A percentile compares a stretch with the other conserved stretches of the same genome.
Conservation (phyloP, 345 rosid genomes). For the Schrenkiella parvula region DNA sequence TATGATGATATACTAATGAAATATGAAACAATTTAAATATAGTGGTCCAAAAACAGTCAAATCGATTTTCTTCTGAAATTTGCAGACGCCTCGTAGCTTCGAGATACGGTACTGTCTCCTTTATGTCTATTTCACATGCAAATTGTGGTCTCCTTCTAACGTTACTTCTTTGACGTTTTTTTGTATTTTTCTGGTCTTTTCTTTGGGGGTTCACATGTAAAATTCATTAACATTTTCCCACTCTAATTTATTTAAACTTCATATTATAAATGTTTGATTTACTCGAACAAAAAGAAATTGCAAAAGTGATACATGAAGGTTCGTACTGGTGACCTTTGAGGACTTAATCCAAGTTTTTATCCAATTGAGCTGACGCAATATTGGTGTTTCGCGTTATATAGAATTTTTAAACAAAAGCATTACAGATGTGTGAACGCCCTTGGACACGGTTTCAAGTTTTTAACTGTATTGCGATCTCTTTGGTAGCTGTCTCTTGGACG, state of each 20-base stretch:
- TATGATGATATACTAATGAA: background rate
- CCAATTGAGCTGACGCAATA: background rate
- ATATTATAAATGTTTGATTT: background rate
- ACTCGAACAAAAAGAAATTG: background rate
- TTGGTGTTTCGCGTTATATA: too few relatives aligned
- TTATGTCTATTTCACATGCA: conserved; percentile 37
- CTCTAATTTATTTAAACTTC: background rate
- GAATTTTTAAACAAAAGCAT: too few relatives aligned
- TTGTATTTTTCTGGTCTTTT: background rate
- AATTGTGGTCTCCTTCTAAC: conserved; percentile 20
- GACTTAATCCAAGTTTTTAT: background rate
- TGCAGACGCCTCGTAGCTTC: conserved; percentile 24
- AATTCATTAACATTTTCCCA: conserved; percentile 16
- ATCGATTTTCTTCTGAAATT: conserved; percentile 5
- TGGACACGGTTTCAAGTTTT: conserved; percentile 32
- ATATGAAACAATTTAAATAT: background rate
- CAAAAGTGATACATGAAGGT: background rate
- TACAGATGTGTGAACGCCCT: conserved; percentile 10
- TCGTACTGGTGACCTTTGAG: background rate
- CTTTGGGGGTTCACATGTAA: conserved; percentile 22
- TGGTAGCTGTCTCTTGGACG: conserved; percentile 27
- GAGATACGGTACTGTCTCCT: conserved; percentile 15
- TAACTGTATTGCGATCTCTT: conserved; percentile 18
- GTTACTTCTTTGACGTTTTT: conserved; percentile 38
- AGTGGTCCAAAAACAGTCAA: conserved; percentile 11